Percentiles rank a stretch among this genome's conserved stretches.
phyloP scores from a whole-genome alignment of 2,329 filamentous ascomycete genomes.

The Coniochaeta hoffmannii region DNA sequence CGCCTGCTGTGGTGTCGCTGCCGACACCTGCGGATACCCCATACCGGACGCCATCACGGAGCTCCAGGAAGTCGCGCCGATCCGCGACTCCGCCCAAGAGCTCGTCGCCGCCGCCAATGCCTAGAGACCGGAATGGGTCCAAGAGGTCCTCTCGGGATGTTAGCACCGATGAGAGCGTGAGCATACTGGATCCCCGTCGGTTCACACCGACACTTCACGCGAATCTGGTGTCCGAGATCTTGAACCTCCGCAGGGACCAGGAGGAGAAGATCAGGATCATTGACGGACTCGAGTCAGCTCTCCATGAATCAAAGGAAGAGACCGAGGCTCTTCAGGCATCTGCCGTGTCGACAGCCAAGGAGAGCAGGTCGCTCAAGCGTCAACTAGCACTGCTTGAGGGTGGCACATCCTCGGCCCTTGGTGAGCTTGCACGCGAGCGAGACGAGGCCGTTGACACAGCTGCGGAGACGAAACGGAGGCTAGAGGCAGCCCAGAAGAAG shows the following conservation, averaged over 20 bases:
- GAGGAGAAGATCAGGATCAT: slow-evolving; percentile 86
- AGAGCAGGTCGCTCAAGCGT: slow-evolving; percentile 72
- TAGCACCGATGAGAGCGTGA: slow-evolving; percentile 59
- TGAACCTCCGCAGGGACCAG: slow-evolving; percentile 78
- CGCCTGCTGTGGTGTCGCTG: slow-evolving; percentile 49
- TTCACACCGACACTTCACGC: slow-evolving; percentile 95
- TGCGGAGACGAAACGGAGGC: slow-evolving; percentile 64
- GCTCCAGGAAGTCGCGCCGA: slow-evolving; percentile 47
- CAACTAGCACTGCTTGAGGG: slow-evolving; percentile 83
- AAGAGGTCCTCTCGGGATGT: slow-evolving; percentile 52
- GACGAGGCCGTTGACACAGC: slow-evolving; percentile 72
- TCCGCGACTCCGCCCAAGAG: slow-evolving; percentile 52
- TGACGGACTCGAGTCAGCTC: slow-evolving; percentile 68
- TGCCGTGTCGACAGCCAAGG: slow-evolving; percentile 59
- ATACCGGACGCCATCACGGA: slow-evolving; percentile 64
- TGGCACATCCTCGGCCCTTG: slow-evolving; percentile 77
- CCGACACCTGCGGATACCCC: slow-evolving; percentile 67
- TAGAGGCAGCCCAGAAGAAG: slow-evolving; percentile 74
- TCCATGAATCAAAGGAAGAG: slow-evolving; percentile 66
- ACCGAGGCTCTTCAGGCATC: slow-evolving; percentile 62
- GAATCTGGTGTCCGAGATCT: slow-evolving; percentile 88
- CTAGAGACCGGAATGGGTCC: slow-evolving; percentile 31
- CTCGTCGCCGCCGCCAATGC: slow-evolving; percentile 49
- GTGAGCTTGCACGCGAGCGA: slow-evolving; percentile 75
- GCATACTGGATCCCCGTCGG: slow-evolving; percentile 76